Percentiles rank a stretch among this genome's conserved stretches.
These are phyloP conservation scores for Neophaeococcomyces mojaviensis DNA, from an alignment of 2,329 filamentous ascomycete species.

Conservation along the genomic window DNA sequence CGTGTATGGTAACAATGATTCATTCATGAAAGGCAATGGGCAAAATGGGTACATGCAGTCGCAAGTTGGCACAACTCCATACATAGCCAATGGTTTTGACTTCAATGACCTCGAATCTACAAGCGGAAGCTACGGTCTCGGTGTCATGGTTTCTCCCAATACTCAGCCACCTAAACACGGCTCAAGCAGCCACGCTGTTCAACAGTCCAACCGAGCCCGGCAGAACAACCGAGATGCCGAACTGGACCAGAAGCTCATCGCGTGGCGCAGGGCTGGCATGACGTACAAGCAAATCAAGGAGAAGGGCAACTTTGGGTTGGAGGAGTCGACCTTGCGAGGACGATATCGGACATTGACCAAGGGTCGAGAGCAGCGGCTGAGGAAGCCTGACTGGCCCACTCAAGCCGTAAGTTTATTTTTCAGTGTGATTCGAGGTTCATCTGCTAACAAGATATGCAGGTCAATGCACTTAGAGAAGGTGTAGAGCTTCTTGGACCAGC, in stretches of 20 bases:
- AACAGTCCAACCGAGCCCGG: background rate
- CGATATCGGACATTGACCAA: slow-evolving; percentile 42
- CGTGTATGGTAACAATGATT: too few species aligned
- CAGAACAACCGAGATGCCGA: slow-evolving; percentile 15
- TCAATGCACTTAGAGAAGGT: background rate
- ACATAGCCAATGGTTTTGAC: too few species aligned
- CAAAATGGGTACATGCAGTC: too few species aligned
- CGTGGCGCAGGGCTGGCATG: slow-evolving; percentile 34
- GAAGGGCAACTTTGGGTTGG: slow-evolving; percentile 36
- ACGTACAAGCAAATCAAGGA: slow-evolving; percentile 43
- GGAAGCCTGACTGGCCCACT: slow-evolving; percentile 38
- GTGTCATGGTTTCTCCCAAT: too few species aligned
- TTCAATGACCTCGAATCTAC: too few species aligned
- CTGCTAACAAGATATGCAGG: background rate
- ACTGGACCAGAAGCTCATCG: slow-evolving; percentile 35
- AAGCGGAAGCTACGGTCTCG: too few species aligned
- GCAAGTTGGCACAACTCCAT: too few species aligned
- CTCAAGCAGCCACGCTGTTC: background rate
- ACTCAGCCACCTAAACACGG: background rate
- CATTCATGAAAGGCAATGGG: too few species aligned
- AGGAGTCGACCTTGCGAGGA: slow-evolving; percentile 42
- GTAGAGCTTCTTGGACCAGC: slow-evolving; percentile 1
- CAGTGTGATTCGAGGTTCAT: background rate
- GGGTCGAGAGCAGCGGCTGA: slow-evolving; percentile 36
- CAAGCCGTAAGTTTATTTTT: slow-evolving; percentile 34